Evolutionary conservation across 2,329 filamentous ascomycete genomes (phyloP).

Genomic region (Cladosporium colombiae): DNA sequence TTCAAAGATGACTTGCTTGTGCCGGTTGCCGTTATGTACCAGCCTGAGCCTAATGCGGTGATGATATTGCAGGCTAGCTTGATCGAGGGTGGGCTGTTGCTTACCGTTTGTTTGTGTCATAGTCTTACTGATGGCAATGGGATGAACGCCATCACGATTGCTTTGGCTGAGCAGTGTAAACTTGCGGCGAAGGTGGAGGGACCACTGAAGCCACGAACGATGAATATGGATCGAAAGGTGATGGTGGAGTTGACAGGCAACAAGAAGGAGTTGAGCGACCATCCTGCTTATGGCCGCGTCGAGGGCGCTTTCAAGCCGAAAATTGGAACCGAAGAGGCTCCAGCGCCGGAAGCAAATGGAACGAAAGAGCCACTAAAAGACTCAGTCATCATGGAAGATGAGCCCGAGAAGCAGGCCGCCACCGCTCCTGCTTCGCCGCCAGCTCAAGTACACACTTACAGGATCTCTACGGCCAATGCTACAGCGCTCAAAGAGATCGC

Average conservation of each 20-base stretch:
- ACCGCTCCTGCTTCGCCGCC: not conserved
- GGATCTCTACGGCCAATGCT: not conserved
- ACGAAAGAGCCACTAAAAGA: not conserved
- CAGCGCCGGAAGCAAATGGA: not conserved
- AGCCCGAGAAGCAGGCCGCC: not conserved
- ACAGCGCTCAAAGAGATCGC: constrained; percentile 23
- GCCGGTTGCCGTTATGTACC: constrained; percentile 24
- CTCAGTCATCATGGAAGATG: not conserved
- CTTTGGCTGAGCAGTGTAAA: constrained; percentile 25
- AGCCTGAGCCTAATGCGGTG: constrained; percentile 25
- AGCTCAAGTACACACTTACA: not conserved
- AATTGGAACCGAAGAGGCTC: not conserved
- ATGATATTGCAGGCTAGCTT: constrained; percentile 25
- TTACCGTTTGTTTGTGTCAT: constrained; percentile 28
- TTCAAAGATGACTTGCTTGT: constrained; percentile 27
- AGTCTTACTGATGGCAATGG: constrained; percentile 27
- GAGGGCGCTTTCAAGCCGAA: constrained; percentile 21
- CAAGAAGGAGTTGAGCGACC: constrained; percentile 23
- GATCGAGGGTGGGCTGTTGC: constrained; percentile 26
- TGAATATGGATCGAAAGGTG: constrained; percentile 23
- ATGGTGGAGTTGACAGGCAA: constrained; percentile 22
- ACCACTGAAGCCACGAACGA: constrained; percentile 21
- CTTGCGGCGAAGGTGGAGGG: constrained; percentile 23
- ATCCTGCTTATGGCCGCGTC: constrained; percentile 23
- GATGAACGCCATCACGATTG: constrained; percentile 28